A percentile compares a stretch with the other conserved stretches of the same genome.
phyloP scores from a whole-genome alignment of 1,284 basidiomycete genomes.

The Trametes versicolor region DNA sequence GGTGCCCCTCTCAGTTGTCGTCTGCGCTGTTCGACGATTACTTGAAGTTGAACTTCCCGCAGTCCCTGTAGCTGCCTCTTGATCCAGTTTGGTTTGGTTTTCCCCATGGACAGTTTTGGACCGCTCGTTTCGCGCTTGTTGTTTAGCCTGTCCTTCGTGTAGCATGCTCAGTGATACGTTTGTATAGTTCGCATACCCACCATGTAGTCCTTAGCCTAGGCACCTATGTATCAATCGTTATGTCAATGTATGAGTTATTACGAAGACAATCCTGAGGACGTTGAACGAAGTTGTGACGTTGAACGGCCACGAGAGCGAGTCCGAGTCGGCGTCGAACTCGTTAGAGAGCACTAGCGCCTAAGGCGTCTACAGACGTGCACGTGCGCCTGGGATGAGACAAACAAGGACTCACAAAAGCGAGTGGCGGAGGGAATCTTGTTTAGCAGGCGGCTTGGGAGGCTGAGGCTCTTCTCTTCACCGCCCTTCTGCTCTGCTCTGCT shows the following conservation, averaged over 20 bases:
- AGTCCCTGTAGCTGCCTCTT: neutral
- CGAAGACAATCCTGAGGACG: neutral
- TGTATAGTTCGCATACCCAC: conserved; percentile 1
- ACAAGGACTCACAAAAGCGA: conserved; percentile 25
- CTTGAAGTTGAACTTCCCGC: too few species aligned
- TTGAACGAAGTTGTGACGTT: neutral
- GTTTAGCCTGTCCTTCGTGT: neutral
- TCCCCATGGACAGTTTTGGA: conserved; percentile 1
- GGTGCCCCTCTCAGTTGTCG: too few species aligned
- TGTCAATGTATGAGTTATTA: neutral
- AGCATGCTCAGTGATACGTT: conserved; percentile 2
- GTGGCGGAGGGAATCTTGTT: conserved; percentile 32
- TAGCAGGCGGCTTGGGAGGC: conserved; percentile 6
- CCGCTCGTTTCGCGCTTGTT: neutral
- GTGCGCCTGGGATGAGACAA: conserved; percentile 10
- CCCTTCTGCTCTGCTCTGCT: conserved; percentile 10
- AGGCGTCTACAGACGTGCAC: neutral
- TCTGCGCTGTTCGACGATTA: too few species aligned
- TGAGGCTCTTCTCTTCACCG: conserved; percentile 4
- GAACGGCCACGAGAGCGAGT: neutral
- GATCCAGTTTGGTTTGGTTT: conserved; percentile 1
- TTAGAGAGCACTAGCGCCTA: neutral
- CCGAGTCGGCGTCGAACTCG: neutral
- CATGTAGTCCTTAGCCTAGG: conserved; percentile 11
- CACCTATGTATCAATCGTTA: conserved; percentile 2